A percentile compares a stretch with the other conserved stretches of the same genome.
Evolutionary conservation across 2,329 filamentous ascomycete genomes (phyloP).

Genomic region (Didymella sp.): DNA sequence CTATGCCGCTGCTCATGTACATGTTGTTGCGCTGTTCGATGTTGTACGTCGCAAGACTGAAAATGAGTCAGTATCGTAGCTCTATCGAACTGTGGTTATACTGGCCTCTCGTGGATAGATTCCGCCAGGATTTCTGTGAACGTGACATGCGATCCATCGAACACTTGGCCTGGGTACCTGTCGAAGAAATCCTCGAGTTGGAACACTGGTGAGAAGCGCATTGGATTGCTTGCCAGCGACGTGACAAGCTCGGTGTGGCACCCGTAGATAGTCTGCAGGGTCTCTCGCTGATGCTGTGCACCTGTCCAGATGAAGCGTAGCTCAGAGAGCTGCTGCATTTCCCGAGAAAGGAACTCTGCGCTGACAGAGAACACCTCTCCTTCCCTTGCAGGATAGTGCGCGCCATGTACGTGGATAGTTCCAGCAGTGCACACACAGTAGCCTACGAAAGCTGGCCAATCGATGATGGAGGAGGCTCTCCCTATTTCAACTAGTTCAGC

Average conservation of each 20-base stretch:
- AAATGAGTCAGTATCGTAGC: slow-evolving; percentile 20
- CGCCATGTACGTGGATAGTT: slow-evolving; percentile 86
- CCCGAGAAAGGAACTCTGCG: slow-evolving; percentile 74
- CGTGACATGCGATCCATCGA: slow-evolving; percentile 77
- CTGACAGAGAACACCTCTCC: slow-evolving; percentile 69
- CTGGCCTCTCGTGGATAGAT: slow-evolving; percentile 63
- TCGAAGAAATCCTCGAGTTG: slow-evolving; percentile 90
- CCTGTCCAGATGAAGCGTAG: slow-evolving; percentile 77
- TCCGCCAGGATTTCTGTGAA: slow-evolving; percentile 72
- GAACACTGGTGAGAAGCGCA: slow-evolving; percentile 79
- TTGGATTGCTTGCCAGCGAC: slow-evolving; percentile 69
- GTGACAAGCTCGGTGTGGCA: slow-evolving; percentile 84
- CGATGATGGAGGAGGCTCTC: slow-evolving; percentile 73
- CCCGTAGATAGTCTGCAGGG: slow-evolving; percentile 76
- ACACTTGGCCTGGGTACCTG: slow-evolving; percentile 73
- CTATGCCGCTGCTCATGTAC: slow-evolving; percentile 43
- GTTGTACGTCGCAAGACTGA: slow-evolving; percentile 45
- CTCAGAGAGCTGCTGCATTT: slow-evolving; percentile 81
- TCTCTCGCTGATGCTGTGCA: slow-evolving; percentile 80
- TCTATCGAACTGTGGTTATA: neutral
- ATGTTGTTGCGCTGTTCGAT: slow-evolving; percentile 49
- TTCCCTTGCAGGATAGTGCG: slow-evolving; percentile 73
- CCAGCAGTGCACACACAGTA: slow-evolving; percentile 88
- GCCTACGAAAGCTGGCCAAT: slow-evolving; percentile 86
- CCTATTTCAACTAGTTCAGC: slow-evolving; percentile 82